phyloP scores from a whole-genome alignment of 2,329 filamentous ascomycete species.

The Apiospora sp. region DNA sequence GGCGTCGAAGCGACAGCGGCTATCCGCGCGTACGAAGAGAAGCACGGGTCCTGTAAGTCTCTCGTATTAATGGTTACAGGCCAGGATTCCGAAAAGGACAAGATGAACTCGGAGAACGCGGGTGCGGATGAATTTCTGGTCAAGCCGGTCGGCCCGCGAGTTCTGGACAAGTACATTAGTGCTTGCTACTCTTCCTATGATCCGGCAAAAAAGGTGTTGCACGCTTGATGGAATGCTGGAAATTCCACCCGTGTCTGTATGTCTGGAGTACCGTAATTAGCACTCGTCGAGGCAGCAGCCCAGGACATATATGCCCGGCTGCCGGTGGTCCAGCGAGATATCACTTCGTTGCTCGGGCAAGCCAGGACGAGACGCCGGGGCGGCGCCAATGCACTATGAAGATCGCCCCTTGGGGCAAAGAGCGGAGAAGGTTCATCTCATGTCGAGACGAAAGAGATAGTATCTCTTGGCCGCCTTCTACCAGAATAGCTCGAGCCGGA shows the following conservation, averaged over 20 bases:
- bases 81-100: conserved; percentile 26
- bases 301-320: background rate
- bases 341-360: background rate
- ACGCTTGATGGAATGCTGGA: background rate
- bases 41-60: background rate
- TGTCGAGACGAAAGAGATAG: background rate
- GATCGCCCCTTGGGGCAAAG: background rate
- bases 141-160: conserved; percentile 25
- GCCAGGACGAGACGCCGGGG: background rate
- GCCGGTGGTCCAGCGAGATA: background rate
- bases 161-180: conserved; percentile 23
- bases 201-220: background rate
- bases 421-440: background rate
- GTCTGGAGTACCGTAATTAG: background rate
- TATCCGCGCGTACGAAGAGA: conserved; percentile 25
- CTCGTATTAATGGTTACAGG: conserved; percentile 27
- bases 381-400: background rate
- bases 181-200: conserved; percentile 17
- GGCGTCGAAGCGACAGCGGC: conserved; percentile 24
- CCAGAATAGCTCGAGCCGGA: background rate
- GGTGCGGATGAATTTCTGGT: conserved; percentile 28
- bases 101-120: conserved; percentile 15
- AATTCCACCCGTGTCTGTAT: background rate
- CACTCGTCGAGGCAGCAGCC: background rate
- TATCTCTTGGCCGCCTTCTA: background rate